Base-by-base conservation (phyloP, 179 eudicot genomes). In the Drosera spatulata region DNA sequence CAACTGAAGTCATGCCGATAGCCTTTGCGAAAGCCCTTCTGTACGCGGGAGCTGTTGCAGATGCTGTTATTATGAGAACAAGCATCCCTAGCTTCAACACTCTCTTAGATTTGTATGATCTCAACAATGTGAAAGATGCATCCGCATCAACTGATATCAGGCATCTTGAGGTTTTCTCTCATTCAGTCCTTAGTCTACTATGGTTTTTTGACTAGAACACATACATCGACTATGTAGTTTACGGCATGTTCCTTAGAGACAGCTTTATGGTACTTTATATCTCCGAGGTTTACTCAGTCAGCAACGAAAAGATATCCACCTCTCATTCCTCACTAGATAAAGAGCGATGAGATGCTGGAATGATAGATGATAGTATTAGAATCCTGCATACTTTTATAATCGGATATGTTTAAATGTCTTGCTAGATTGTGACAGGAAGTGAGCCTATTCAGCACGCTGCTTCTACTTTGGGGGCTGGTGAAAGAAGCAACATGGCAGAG, bases 1-100 rank as follows among this genome's bases (percentile, higher is more conserved):
- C 87, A 78, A 50, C 52, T 82, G 75, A 78, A 77, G 60, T 78
- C 43, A 40, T 82, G 63, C 91, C 91, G 11, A 48, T 49, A 48
- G 47, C 56, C 14, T 59, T 71, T 14, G 77, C 78, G 53, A 70
- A 80, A 59, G 61, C 66, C 50, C 72, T 82, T 41, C 65, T 85
- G 3, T 82, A 80, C 63, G 87, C 91, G 0, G 79, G 85, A 42
- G 84, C 79, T 5, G 5, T 73, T 43, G 68, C 58, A 7, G 73
- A 64, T 50, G 79, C 81, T 22, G 40, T 80, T 11, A 7, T 76
- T 5, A 75, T 55, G 53, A 66, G 67, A 6, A 62, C 53, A 15
- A 54, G 56, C 56, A 61, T 80, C 55, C 82, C 91, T 15, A 69
- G 39, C 45, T 80, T 66, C 53, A 53, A 66, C 37, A 67, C 73